Evolutionary conservation across 768 basidiomycete species (phyloP).

Genomic region (Agaricus sinodeliciosus): DNA sequence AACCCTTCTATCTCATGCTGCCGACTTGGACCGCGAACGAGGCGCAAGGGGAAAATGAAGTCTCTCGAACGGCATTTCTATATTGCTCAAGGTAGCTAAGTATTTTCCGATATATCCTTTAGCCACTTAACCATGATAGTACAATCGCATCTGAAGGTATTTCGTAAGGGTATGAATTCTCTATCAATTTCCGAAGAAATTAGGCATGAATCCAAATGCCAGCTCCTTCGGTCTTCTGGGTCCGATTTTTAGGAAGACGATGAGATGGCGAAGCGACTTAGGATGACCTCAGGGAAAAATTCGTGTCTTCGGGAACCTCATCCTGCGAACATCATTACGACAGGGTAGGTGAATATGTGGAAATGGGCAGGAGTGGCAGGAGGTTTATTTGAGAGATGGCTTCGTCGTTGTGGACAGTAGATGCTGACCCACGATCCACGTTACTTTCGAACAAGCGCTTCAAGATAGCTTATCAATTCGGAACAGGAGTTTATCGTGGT

Average conservation of each 20-base stretch:
- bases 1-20: constrained; percentile 49
- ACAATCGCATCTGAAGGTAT: constrained; percentile 38
- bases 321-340: background rate
- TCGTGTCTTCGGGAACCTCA: constrained; percentile 21
- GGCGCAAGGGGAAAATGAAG: constrained; percentile 35
- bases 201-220: constrained; percentile 41
- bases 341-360: constrained; percentile 50
- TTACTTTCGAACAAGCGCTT: constrained; percentile 35
- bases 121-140: constrained; percentile 36
- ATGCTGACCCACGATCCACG: constrained; percentile 28
- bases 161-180: background rate
- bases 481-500: constrained; percentile 51
- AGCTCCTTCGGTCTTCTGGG: constrained; percentile 36
- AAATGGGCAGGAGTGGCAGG: constrained; percentile 42
- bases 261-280: constrained; percentile 35
- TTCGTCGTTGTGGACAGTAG: constrained; percentile 47
- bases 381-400: constrained; percentile 42
- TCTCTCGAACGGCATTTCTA: constrained; percentile 46
- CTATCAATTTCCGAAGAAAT: background rate
- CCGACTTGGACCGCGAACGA: constrained; percentile 39
- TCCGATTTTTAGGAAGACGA: constrained; percentile 38
- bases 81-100: constrained; percentile 36
- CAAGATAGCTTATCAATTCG: constrained; percentile 30
- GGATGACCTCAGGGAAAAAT: constrained; percentile 39
- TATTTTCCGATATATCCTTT: background rate